Evolutionary conservation across 768 basidiomycete genomes (phyloP), one percentile per base, ranked within the genome.

Genomic region (Agrocybe pediades): DNA sequence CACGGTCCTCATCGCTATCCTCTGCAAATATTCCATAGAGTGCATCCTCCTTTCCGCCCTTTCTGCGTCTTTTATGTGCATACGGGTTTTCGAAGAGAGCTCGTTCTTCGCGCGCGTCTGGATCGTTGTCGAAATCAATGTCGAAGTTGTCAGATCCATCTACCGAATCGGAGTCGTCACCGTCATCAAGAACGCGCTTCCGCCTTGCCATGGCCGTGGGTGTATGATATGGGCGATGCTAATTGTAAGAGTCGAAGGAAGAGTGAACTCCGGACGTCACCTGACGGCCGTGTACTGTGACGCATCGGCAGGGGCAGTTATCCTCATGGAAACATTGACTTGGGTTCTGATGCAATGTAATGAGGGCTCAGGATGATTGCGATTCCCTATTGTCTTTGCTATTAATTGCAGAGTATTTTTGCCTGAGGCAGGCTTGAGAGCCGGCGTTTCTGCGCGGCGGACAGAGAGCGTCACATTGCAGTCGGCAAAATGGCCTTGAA

Each of bases 1-100:
- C 62, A 61, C 26, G 56, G 58, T 87, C 88, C 19, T 86, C 82
- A 20, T 89, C 87, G 58, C 85, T 87, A 49, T 88, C 84, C 4
- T 85, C 83, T 1, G 74, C 88, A 69, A 90, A 92, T 0, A 89
- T 73, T 3, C 90, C 91, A 62, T 91, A 90, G n/a, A 84, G 69
- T 1, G 84, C 84, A 55, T 87, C 86, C 50, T 93, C 88, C 64
- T 86, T 87, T 21, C 76, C 84, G 52, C 83, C 77, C 68, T 71
- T 84, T 56, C 84, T 76, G 55, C 85, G 78, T 51, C 84, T 81
- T 65, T 90, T 92, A 61, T 80, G 74, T 57, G 82, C 73, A 71
- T 92, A 92, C 3, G 90, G 90, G 56, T 90, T 81, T 63, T 86
- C 80, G 67, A 91, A 91, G 7, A 91, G 80, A 27, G 80, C 82